These are phyloP conservation scores for Cryphonectria radicalis DNA, from an alignment of 2,329 filamentous ascomycete genomes.

Conservation along the genomic window DNA sequence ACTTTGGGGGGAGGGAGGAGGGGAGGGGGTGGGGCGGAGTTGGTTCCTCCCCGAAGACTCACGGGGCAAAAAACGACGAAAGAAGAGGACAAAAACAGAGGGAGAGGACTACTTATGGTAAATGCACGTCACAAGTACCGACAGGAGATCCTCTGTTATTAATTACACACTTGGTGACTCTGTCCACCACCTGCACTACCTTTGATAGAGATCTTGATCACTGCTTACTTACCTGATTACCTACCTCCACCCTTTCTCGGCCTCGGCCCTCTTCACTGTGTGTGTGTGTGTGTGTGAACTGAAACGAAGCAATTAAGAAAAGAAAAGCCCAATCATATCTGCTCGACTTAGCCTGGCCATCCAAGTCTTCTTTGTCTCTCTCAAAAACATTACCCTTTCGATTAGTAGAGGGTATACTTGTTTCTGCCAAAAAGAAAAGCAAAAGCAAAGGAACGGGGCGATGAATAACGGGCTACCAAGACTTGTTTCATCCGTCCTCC, in stretches of 20 bases:
- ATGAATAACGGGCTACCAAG: not conserved
- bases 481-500: not conserved
- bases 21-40: too few species aligned
- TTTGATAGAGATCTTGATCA: not conserved
- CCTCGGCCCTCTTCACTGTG: not conserved
- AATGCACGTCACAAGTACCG: not conserved
- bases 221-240: not conserved
- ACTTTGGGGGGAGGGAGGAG: too few species aligned
- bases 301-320: not conserved
- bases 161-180: not conserved
- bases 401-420: not conserved
- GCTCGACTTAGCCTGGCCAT: not conserved
- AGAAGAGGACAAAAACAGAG: not conserved
- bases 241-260: not conserved
- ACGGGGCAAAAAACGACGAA: not conserved
- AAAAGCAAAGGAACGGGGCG: not conserved
- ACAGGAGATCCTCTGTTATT: not conserved
- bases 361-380: not conserved
- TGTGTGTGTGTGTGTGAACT: not conserved
- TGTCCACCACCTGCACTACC: not conserved
- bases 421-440: not conserved
- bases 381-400: too few species aligned
- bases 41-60: not conserved
- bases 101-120: not conserved
- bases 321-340: not conserved